Evolutionary conservation across 257 asterid species (phyloP).

Genomic region (Apocynum venetum): DNA sequence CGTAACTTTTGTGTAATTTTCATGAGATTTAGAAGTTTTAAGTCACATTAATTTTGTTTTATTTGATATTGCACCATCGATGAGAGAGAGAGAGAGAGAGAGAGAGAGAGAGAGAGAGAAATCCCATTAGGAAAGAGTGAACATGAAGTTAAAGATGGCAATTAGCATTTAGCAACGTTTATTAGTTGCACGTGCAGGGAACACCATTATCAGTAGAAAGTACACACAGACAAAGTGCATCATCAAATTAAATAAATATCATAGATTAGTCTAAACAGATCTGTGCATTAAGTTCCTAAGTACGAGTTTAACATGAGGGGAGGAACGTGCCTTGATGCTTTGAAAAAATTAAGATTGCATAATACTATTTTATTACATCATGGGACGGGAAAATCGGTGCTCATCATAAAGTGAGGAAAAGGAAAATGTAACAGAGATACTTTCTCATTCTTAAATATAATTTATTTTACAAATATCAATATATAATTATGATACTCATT

Average conservation of each 20-base stretch:
- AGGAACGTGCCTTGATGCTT: slow-evolving; percentile 27
- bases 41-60: too few relatives aligned
- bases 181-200: slow-evolving; percentile 44
- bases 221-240: slow-evolving; percentile 20
- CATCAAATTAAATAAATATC: background rate
- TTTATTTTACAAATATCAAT: too few relatives aligned
- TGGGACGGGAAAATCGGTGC: background rate
- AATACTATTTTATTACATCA: background rate
- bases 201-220: slow-evolving; percentile 27
- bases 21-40: too few relatives aligned
- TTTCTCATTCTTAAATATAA: too few relatives aligned
- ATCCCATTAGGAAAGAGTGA: background rate
- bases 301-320: slow-evolving; percentile 8
- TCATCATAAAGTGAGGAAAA: background rate
- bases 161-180: background rate
- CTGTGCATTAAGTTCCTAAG: slow-evolving; percentile 19
- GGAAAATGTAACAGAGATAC: too few relatives aligned
- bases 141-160: background rate
- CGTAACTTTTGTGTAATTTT: too few relatives aligned
- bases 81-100: too few relatives aligned
- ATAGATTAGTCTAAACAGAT: slow-evolving; percentile 5
- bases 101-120: too few relatives aligned
- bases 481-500: too few relatives aligned
- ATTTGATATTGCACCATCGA: too few relatives aligned
- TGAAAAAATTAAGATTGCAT: background rate